A percentile compares a stretch with the other conserved stretches of the same genome.
phyloP scores from a whole-genome alignment of 2,329 filamentous ascomycete species.

The Lachnellula subtilissima region DNA sequence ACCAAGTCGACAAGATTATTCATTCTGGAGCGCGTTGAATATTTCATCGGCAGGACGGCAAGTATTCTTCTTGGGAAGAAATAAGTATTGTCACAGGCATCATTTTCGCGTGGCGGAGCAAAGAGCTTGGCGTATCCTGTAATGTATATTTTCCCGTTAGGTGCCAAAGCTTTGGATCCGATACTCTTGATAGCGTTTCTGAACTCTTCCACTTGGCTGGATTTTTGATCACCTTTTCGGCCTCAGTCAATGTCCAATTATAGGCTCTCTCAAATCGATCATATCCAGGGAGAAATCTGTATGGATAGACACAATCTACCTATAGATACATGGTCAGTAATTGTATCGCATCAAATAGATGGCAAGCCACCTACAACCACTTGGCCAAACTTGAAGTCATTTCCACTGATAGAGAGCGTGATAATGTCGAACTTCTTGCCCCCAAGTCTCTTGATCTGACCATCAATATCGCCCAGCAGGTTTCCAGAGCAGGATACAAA shows the following conservation, averaged over 20 bases:
- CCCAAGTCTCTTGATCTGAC: neutral
- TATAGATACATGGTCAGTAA: neutral
- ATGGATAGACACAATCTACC: neutral
- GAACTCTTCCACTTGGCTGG: neutral
- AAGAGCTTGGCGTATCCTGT: constrained; percentile 1
- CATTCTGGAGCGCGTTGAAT: neutral
- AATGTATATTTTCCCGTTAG: neutral
- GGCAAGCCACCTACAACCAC: neutral
- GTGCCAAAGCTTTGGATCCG: neutral
- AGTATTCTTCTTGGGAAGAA: neutral
- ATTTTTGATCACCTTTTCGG: neutral
- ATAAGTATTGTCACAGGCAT: constrained; percentile 1
- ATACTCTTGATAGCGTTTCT: neutral
- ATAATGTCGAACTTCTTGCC: neutral
- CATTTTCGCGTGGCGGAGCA: neutral
- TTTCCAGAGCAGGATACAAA: neutral
- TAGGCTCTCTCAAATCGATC: neutral
- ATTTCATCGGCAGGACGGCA: neutral
- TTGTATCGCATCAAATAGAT: neutral
- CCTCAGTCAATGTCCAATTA: neutral
- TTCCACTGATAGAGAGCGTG: constrained; percentile 2
- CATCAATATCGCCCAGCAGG: neutral
- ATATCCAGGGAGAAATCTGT: neutral
- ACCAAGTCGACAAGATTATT: neutral
- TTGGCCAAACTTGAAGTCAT: constrained; percentile 1